Percentiles rank a stretch among this genome's conserved stretches.
Conservation (phyloP, 257 asterid species). For the Datura wrightii region DNA sequence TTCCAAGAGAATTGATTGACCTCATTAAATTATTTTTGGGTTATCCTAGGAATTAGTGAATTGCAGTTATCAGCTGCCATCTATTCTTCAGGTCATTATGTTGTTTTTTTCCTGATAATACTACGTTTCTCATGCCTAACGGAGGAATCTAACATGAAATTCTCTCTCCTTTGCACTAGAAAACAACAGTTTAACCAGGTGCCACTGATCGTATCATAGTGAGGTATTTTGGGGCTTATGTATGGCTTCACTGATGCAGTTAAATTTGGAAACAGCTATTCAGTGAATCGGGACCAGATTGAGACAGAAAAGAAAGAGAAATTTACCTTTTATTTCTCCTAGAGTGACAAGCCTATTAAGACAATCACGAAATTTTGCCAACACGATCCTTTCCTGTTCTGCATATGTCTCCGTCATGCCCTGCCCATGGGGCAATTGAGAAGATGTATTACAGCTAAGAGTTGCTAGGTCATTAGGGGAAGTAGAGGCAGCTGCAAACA, state of each 20-base stretch:
- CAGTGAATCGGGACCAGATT: constrained; percentile 20
- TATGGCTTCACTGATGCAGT: background rate
- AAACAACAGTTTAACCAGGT: background rate
- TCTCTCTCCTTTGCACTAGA: background rate
- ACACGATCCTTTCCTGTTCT: constrained; percentile 90
- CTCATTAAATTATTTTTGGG: background rate
- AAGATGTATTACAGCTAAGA: constrained; percentile 45
- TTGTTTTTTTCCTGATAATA: background rate
- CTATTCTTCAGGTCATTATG: background rate
- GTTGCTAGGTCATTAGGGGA: constrained; percentile 56
- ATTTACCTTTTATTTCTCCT: constrained; percentile 87
- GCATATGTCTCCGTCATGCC: constrained; percentile 62
- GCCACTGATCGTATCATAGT: background rate
- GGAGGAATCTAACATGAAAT: constrained; percentile 1
- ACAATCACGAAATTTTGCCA: constrained; percentile 90
- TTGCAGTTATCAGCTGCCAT: constrained; percentile 7
- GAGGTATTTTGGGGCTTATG: background rate
- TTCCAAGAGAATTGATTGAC: background rate
- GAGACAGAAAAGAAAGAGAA: constrained; percentile 25
- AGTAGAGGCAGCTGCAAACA: constrained; percentile 59
- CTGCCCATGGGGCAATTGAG: constrained; percentile 61
- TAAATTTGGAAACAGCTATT: constrained; percentile 22
- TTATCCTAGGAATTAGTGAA: background rate
- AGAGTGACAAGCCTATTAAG: constrained; percentile 88
- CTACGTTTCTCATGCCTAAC: background rate